Percentiles rank a stretch among this genome's conserved stretches.
phyloP scores from a whole-genome alignment of 441 rosid genomes.

The Isatis lusitanica region DNA sequence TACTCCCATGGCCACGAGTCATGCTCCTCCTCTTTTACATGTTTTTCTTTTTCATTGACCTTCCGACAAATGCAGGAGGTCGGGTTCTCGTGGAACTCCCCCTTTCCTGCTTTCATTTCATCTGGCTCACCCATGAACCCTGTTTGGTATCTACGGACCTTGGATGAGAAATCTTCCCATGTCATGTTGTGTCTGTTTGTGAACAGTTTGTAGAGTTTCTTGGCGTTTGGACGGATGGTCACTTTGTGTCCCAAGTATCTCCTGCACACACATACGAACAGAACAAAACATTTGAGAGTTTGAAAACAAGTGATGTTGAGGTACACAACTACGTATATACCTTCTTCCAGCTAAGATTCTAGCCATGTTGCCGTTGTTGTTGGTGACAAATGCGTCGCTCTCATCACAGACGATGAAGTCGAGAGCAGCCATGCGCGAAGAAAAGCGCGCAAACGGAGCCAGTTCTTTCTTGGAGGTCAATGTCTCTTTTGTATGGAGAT shows the following conservation, averaged over 20 bases:
- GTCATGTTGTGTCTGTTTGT: conserved; percentile 55
- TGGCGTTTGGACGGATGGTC: conserved; percentile 69
- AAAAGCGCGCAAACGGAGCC: conserved; percentile 48
- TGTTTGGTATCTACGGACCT: conserved; percentile 45
- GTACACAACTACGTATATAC: conserved; percentile 25
- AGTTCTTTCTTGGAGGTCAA: conserved; percentile 49
- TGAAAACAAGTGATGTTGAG: background rate
- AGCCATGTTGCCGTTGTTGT: conserved; percentile 76
- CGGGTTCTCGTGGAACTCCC: conserved; percentile 75
- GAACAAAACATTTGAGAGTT: background rate
- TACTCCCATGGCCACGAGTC: conserved; percentile 42
- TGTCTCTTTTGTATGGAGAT: conserved; percentile 59
- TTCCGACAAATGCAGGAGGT: conserved; percentile 60
- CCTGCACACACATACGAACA: conserved; percentile 38
- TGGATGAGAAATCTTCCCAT: conserved; percentile 63
- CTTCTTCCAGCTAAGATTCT: conserved; percentile 66
- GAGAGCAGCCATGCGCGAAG: conserved; percentile 71
- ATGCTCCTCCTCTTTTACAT: conserved; percentile 46
- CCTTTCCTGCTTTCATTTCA: conserved; percentile 57
- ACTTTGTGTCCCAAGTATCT: conserved; percentile 76
- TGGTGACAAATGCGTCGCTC: conserved; percentile 62
- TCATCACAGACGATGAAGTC: conserved; percentile 67
- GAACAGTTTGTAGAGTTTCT: conserved; percentile 53
- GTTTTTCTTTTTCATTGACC: conserved; percentile 30
- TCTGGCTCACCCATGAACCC: conserved; percentile 74